A percentile compares a stretch with the other conserved stretches of the same genome.
These are phyloP conservation scores for Suhomyces vadensis DNA, from an alignment of 805 yeast genomes.

Conservation along the genomic window DNA sequence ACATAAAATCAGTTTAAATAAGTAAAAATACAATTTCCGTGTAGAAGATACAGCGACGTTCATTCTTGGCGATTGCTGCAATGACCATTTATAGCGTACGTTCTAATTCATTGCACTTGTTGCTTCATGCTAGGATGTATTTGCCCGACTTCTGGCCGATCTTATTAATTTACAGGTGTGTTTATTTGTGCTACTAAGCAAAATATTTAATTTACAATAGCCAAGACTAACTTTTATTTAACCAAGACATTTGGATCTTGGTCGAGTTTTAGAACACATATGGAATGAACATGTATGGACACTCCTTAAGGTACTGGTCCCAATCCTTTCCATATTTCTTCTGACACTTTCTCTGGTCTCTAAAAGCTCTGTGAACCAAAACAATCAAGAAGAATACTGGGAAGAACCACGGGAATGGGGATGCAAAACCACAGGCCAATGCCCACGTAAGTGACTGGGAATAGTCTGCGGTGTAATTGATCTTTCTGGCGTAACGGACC, in stretches of 20 bases:
- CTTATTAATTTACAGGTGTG: too few species aligned
- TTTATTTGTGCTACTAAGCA: too few species aligned
- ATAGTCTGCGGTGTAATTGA: constrained; percentile 94
- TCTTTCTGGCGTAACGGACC: constrained; percentile 90
- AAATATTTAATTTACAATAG: too few species aligned
- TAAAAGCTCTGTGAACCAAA: constrained; percentile 80
- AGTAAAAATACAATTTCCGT: too few species aligned
- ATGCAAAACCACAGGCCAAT: constrained; percentile 79
- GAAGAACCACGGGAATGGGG: constrained; percentile 95
- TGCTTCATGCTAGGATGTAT: too few species aligned
- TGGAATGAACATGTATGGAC: constrained; percentile 93
- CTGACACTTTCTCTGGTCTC: constrained; percentile 85
- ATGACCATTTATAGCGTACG: too few species aligned
- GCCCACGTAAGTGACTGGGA: constrained; percentile 90
- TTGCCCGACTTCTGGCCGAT: too few species aligned
- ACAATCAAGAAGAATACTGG: constrained; percentile 88
- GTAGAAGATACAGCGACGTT: too few species aligned
- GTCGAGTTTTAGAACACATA: constrained; percentile 56
- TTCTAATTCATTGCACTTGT: too few species aligned
- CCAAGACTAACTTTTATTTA: too few species aligned
- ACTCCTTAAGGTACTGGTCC: constrained; percentile 79
- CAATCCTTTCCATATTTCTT: constrained; percentile 93
- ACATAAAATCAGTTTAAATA: too few species aligned
- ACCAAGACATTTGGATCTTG: neutral
- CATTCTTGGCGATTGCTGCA: too few species aligned